Conservation (phyloP, 2,329 filamentous ascomycete genomes). For the Aspergillus piperis region DNA sequence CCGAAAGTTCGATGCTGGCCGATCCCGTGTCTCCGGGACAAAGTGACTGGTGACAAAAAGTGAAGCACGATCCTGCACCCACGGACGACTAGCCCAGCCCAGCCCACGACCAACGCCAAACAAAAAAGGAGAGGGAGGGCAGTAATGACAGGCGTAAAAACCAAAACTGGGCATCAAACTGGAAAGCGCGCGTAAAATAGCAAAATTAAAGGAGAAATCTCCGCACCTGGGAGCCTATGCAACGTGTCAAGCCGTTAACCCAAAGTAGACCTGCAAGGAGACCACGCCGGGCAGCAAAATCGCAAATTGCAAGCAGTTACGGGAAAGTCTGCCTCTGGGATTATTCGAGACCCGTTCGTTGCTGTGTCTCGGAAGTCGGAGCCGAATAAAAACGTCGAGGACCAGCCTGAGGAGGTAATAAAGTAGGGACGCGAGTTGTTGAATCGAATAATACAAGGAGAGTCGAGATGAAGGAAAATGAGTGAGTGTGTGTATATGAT, state of each 20-base stretch:
- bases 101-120: neutral
- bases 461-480: neutral
- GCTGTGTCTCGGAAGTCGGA: slow-evolving; percentile 6
- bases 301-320: neutral
- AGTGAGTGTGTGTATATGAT: slow-evolving; percentile 1
- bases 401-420: neutral
- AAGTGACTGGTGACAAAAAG: neutral
- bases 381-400: neutral
- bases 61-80: neutral
- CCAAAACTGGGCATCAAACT: neutral
- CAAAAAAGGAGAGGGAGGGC: neutral
- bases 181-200: slow-evolving; percentile 2
- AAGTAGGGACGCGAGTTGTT: too few species aligned
- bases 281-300: slow-evolving; percentile 10
- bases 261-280: slow-evolving; percentile 25
- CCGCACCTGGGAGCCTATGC: slow-evolving; percentile 19
- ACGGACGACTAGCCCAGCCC: neutral
- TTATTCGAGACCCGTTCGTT: neutral
- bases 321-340: neutral
- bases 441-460: too few species aligned
- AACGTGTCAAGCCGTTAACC: slow-evolving; percentile 22
- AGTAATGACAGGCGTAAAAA: neutral
- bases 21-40: neutral
- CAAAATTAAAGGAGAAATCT: slow-evolving; percentile 3
- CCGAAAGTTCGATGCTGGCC: neutral